Evolutionary conservation across 306 rosid genomes (phyloP).

Genomic region (Senna siamea): DNA sequence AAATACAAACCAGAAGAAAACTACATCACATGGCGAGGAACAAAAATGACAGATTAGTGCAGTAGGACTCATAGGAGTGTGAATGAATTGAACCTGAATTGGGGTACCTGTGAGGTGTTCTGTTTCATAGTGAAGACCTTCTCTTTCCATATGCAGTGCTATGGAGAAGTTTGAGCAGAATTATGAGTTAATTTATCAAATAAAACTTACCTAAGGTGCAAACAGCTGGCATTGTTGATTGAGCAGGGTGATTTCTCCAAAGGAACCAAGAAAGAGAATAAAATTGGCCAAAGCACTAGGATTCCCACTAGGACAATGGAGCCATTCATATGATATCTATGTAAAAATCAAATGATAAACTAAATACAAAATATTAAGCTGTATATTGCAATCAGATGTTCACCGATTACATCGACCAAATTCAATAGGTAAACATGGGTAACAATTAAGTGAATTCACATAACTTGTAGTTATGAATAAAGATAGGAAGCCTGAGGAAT

Average conservation of each 20-base stretch:
- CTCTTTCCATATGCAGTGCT: conserved; percentile 52
- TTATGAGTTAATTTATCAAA: conserved; percentile 19
- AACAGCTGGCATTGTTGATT: conserved; percentile 29
- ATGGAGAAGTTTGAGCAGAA: conserved; percentile 52
- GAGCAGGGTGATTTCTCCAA: neutral
- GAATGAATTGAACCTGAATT: conserved; percentile 42
- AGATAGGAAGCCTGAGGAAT: neutral
- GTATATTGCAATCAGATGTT: neutral
- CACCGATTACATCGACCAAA: neutral
- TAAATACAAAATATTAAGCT: neutral
- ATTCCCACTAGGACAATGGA: neutral
- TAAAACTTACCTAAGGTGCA: conserved; percentile 38
- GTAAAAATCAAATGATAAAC: neutral
- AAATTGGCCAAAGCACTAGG: neutral
- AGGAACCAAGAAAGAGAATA: neutral
- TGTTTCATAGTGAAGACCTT: conserved; percentile 52
- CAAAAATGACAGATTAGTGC: conserved; percentile 7
- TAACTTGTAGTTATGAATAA: neutral
- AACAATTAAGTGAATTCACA: conserved; percentile 1
- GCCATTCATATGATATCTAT: neutral
- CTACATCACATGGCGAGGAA: neutral
- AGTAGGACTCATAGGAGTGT: conserved; percentile 45
- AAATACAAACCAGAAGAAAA: neutral
- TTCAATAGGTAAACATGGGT: neutral
- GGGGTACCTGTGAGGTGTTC: conserved; percentile 35